Evolutionary conservation across 1,139 yeast species (phyloP), one percentile per base, ranked within the genome.

Genomic region (Pichia kudriavzevii): DNA sequence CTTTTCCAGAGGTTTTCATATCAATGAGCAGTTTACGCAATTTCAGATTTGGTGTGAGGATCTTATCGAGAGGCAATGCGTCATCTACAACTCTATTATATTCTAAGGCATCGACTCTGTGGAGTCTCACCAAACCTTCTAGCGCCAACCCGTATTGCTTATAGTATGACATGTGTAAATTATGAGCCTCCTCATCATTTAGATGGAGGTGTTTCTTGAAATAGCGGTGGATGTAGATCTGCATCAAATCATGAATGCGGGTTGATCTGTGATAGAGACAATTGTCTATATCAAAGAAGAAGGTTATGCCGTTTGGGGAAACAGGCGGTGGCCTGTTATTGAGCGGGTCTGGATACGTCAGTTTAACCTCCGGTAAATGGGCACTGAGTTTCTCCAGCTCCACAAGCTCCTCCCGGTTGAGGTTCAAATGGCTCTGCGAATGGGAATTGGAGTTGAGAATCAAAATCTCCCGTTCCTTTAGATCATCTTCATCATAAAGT

Each of bases 271-370:
- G 69, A 58, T 91, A 91, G 28, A 91, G 68, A 51, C 95, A 84
- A 58, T 91, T 91, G 60, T 91, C 97, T 35, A 88, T 84, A 56
- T 88, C 98, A 50, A 88, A 91, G 58, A 75, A 85, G 60, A 88
- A 82, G 29, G 84, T 79, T 40, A 56, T 58, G 35, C 62, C 62
- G 16, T 56, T 51, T 8, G 49, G 35, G 0, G 72, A 70, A 5
- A 68, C 43, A 2, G 77, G 74, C 9, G 53, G 41, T 0, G 72
- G 70, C 5, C 66, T 45, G 2, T 76, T 74, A 1, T 75, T 76
- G 41, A 55, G 59, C 3, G 72, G 73, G 24, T 39, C 34, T 4
- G 42, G 38, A 38, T 55, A 67, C 7, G 63, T 67, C 33, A 73
- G 56, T 4, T 48, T 40, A 1, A 69, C 72, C 13, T 46, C 50